Evolutionary conservation across 2,329 filamentous ascomycete species (phyloP), one percentile per base, ranked within the genome.

Genomic region (Fusarium xyrophilum): DNA sequence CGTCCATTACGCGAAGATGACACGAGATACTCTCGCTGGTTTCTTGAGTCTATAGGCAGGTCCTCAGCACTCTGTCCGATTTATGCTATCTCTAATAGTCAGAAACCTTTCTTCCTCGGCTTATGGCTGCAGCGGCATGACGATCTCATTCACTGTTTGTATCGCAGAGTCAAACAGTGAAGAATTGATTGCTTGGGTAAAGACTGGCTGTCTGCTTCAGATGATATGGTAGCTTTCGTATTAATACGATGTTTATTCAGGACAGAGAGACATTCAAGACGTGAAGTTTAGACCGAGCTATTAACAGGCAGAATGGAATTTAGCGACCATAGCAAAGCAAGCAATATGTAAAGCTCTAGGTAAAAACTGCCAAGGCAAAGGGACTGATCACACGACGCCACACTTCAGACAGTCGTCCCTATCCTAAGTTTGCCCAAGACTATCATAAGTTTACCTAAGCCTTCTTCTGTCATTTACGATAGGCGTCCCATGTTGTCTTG

Each of bases 231-330:
- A 27, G 17, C 17, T n/a, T 43, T 43, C 0, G 40, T 27, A 19
- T 14, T 8, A n/a, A n/a, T 14, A 14, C 14, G n/a, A 3, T n/a
- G 13, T 14, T 27, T 14, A 3, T 27, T 43, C 17, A 27, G 40
- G 25, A 2, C 4, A 25, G 0, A 25, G 3, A 19, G 12, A 4
- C 17, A 10, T 19, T 19, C 17, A 43, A 27, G 3, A 7, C 3
- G 17, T 3, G 1, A 25, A 10, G 3, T 19, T 21, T 1, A 25
- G 23, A 43, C 17, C 40, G 3, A 10, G 17, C 6, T 4, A 27
- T 27, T 17, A 13, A 7, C 4, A 1, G 17, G 7, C 11, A 13
- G 5, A 42, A 13, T 13, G 11, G 15, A 17, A 25, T 13, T 19
- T 25, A 9, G 12, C 17, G 7, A 25, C 11, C 17, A 25, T 43